Evolutionary conservation across 352 stramenopile species (phyloP).

Genomic region (Phytophthora agathidicida): DNA sequence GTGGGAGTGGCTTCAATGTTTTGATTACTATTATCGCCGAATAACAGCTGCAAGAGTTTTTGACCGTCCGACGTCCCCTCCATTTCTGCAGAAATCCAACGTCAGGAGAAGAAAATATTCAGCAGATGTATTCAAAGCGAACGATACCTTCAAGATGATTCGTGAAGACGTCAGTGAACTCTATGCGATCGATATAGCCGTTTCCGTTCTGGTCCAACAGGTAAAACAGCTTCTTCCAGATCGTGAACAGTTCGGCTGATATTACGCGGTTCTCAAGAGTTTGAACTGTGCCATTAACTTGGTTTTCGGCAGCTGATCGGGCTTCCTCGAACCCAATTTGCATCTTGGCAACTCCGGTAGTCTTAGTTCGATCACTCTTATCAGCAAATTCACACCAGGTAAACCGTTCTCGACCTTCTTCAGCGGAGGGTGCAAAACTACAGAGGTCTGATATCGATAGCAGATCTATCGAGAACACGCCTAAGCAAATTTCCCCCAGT

Average conservation of each 20-base stretch:
- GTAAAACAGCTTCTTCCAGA: conserved; percentile 84
- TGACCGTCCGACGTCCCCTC: conserved; percentile 40
- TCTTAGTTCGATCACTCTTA: conserved; percentile 20
- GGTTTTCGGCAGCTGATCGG: not conserved
- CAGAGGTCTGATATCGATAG: conserved; percentile 8
- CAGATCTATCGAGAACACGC: conserved; percentile 25
- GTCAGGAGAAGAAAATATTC: not conserved
- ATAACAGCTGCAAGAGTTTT: conserved; percentile 47
- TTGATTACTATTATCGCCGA: conserved; percentile 11
- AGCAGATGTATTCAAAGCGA: too few relatives aligned
- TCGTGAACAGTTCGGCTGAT: conserved; percentile 31
- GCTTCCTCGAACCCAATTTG: conserved; percentile 13
- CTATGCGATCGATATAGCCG: conserved; percentile 53
- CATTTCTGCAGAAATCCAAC: conserved; percentile 36
- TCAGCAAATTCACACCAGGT: conserved; percentile 33
- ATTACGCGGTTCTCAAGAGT: conserved; percentile 8
- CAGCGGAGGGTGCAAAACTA: not conserved
- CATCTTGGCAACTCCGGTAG: conserved; percentile 25
- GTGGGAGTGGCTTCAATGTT: not conserved
- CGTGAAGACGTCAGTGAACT: conserved; percentile 61
- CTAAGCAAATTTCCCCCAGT: conserved; percentile 38
- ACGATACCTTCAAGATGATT: conserved; percentile 44
- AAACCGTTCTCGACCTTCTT: not conserved
- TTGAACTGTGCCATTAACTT: not conserved
- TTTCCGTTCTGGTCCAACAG: conserved; percentile 60